Conservation (phyloP, 2,329 filamentous ascomycete genomes). For the Microdochium nivale region DNA sequence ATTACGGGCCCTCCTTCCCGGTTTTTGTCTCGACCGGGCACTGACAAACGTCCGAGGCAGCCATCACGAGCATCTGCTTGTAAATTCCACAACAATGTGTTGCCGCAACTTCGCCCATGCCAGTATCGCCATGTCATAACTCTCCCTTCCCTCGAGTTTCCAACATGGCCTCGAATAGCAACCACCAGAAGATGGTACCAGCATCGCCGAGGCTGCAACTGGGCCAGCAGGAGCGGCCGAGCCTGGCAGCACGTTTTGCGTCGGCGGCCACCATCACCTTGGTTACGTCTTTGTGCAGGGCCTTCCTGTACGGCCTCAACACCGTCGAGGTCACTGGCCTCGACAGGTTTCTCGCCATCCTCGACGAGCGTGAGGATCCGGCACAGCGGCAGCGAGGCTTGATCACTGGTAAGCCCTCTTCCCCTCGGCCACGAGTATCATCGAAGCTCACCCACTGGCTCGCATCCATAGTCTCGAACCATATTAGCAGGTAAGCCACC, state of each 20-base stretch:
- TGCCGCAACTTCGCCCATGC: background rate
- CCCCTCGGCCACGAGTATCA: background rate
- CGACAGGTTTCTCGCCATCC: constrained; percentile 62
- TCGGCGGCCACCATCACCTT: constrained; percentile 70
- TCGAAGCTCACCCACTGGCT: constrained; percentile 5
- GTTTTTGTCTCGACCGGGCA: background rate
- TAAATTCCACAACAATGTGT: too few relatives aligned
- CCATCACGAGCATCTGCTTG: too few relatives aligned
- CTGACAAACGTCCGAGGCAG: too few relatives aligned
- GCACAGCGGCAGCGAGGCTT: constrained; percentile 64
- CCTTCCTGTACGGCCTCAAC: constrained; percentile 69
- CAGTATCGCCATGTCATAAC: background rate
- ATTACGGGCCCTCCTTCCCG: background rate
- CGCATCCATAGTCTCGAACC: constrained; percentile 64
- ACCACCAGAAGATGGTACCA: constrained; percentile 6
- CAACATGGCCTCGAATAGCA: background rate
- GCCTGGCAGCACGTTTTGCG: constrained; percentile 60
- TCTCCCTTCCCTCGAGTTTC: background rate
- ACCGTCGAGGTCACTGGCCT: constrained; percentile 69
- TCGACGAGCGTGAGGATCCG: constrained; percentile 65
- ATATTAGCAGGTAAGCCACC: constrained; percentile 72
- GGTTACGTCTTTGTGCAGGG: constrained; percentile 60
- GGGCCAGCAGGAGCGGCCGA: constrained; percentile 33
- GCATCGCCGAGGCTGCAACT: constrained; percentile 8
- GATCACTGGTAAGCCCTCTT: constrained; percentile 58